Evolutionary conservation across 257 asterid species (phyloP), one percentile per base, ranked within the genome.

Genomic region (Plantago elongata): DNA sequence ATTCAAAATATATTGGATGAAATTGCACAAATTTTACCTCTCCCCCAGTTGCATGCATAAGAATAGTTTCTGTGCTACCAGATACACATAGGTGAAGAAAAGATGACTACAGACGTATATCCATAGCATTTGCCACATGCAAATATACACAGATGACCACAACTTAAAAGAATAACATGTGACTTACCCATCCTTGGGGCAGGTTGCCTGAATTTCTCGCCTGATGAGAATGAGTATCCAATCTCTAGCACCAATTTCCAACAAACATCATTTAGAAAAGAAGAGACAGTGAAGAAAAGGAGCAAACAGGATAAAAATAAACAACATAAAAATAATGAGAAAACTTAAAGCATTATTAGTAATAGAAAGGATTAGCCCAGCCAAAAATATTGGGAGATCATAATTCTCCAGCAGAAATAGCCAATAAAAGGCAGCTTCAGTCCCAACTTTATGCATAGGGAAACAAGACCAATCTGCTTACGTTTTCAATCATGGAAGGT

Each of bases 161-260:
- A n/a, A 13, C 14, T 49, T 17, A n/a, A 7, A 37, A n/a, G 44
- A 57, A 27, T 58, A 15, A 7, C 34, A 58, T 10, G 9, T 42
- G 63, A 62, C 96, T 86, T 79, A 92, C 97, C 97, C 99, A 92
- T 80, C 92, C 99, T 45, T 83, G 72, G 54, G 96, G 96, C 57
- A 92, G 75, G 60, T 74, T 73, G 60, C 85, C 85, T 52, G 67
- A 67, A 17, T 75, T 64, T 43, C 56, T 61, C 73, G 72, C 50
- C 69, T 79, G 88, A 74, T 76, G 54, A 68, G 76, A 63, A 60
- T 43, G 84, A 62, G 74, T 57, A 51, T 74, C 95, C 77, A 70
- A 62, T 69, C 76, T 78, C 97, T 92, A 72, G 63, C 70, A 43
- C 51, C 63, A 70, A 69, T 49, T 67, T 65, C 65, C 67, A 44